phyloP scores from a whole-genome alignment of 2,329 filamentous ascomycete genomes.

The Phoma herbarum region DNA sequence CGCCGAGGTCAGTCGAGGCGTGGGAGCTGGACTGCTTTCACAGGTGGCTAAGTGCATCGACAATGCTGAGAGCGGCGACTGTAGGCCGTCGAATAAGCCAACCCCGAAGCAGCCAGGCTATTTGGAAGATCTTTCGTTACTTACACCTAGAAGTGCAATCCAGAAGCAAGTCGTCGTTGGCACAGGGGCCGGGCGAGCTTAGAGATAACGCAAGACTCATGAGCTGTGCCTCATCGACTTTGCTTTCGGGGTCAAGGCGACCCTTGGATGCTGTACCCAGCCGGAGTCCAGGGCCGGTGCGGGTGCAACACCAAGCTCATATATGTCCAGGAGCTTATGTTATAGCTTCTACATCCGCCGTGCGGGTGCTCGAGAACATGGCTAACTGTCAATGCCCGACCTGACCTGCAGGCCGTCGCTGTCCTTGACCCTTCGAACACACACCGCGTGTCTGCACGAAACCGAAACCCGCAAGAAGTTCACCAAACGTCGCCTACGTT shows the following conservation, averaged over 20 bases:
- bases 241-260: slow-evolving; percentile 44
- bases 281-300: slow-evolving; percentile 42
- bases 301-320: slow-evolving; percentile 25
- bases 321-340: slow-evolving; percentile 26
- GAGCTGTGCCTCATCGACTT: slow-evolving; percentile 43
- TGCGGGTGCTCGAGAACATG: slow-evolving; percentile 20
- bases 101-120: slow-evolving; percentile 1
- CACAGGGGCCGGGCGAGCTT: slow-evolving; percentile 40
- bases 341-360: slow-evolving; percentile 46
- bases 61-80: slow-evolving; percentile 4
- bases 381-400: not conserved
- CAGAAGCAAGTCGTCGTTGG: slow-evolving; percentile 12
- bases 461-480: not conserved
- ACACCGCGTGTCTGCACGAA: not conserved
- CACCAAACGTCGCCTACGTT: not conserved
- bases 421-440: not conserved
- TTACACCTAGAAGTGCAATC: slow-evolving; percentile 1
- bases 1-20: not conserved
- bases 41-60: not conserved
- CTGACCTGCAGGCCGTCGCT: not conserved
- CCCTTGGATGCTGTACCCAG: slow-evolving; percentile 31
- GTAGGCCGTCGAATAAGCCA: slow-evolving; percentile 1
- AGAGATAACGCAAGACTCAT: slow-evolving; percentile 38
- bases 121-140: not conserved
- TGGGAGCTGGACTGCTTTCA: not conserved